Evolutionary conservation across 345 rosid species (phyloP).

Genomic region (Dimocarpus longan): DNA sequence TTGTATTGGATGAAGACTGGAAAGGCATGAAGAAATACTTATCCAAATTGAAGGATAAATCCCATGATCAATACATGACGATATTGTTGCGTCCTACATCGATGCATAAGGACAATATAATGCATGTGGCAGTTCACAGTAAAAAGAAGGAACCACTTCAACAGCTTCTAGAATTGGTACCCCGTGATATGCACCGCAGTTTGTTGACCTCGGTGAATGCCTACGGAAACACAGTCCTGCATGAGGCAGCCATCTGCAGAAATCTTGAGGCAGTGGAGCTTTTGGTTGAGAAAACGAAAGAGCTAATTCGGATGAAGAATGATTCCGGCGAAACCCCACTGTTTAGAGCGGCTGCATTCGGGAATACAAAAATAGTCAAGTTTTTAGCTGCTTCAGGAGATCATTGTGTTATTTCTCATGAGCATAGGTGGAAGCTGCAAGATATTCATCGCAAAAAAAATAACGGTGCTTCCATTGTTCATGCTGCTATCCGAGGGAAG

Average conservation of each 20-base stretch:
- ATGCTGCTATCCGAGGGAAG: conserved; percentile 20
- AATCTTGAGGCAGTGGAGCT: not conserved
- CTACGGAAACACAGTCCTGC: conserved; percentile 25
- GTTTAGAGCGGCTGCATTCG: not conserved
- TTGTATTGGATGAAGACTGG: not conserved
- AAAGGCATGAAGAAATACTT: no score
- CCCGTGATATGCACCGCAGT: not conserved
- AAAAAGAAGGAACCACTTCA: not conserved
- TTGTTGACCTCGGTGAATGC: not conserved
- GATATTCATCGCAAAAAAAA: not conserved
- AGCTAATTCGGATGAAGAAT: not conserved
- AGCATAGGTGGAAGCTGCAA: not conserved
- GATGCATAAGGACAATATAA: not conserved
- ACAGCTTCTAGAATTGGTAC: not conserved
- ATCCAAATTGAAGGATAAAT: no score
- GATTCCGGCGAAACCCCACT: not conserved
- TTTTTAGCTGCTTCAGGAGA: not conserved
- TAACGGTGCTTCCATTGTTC: conserved; percentile 22
- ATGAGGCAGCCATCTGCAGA: conserved; percentile 8
- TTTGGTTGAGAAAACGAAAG: not conserved
- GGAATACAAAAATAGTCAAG: not conserved
- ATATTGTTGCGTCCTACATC: not conserved
- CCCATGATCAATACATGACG: no score
- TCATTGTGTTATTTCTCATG: not conserved
- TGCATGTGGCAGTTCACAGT: not conserved